Evolutionary conservation across 2,329 filamentous ascomycete species (phyloP), one percentile per base, ranked within the genome.

Genomic region (Ceratocystis harringtonii): DNA sequence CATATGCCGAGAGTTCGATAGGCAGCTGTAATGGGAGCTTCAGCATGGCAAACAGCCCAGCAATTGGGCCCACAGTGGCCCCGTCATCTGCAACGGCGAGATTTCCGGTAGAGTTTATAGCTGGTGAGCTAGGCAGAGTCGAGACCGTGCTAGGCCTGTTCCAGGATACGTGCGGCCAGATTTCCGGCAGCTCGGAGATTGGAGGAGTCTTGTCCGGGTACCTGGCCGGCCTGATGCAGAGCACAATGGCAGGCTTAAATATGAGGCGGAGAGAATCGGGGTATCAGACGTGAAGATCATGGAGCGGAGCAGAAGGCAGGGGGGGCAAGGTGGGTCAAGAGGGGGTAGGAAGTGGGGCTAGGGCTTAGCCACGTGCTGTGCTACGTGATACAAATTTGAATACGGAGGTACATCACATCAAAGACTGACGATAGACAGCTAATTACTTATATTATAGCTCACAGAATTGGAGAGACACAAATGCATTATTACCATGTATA

Each of bases 71-170:
- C 28, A 52, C 48, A 7, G 28, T 55, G 4, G 30, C 43, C 1
- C 8, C 28, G 10, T 36, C 61, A 17, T 58, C 55, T n/a, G 61
- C 48, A 7, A 32, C 45, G 48, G 60, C 52, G 6, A 48, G 62
- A 32, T 67, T 64, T 55, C 62, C 62, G 3, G 10, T 44, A 36
- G 65, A 55, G 12, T 67, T 67, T 41, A 45, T 67, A 17, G 62
- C 41, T 6, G 63, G 52, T 10, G 77, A 80, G 71, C 75, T 78
- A 28, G 77, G 80, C 69, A 77, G 80, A 8, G 70, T 81, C 25
- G 72, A 75, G n/a, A 71, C 76, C n/a, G 79, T 81, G 69, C 71
- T 81, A 30, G 72, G 74, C 45, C 79, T 78, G 70, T 73, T 81
- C 43, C 75, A 80, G 65, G 76, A 78, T 52, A 74, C 80, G 8